Evolutionary conservation across 768 basidiomycete genomes (phyloP), one percentile per base, ranked within the genome.

Genomic region (Podaxis sp.): DNA sequence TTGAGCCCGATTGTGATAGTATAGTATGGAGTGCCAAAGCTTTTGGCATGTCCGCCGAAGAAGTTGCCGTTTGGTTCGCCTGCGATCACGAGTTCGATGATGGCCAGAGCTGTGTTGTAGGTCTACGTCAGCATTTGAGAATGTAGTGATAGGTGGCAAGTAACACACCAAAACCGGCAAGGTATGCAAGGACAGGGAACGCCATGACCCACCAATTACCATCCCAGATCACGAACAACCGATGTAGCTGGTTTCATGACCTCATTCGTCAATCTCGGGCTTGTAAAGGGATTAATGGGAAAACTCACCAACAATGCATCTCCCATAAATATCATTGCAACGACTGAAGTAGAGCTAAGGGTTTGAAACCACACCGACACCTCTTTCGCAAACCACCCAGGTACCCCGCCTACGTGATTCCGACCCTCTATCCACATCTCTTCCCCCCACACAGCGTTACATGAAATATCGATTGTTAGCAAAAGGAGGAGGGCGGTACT

Each of bases 1-100:
- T 79, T 80, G 61, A 79, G 67, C 47, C 70, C 63, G 59, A 81
- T 74, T 9, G 76, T 74, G 48, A 77, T 69, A 16, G 75, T 64
- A 54, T 74, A 75, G 70, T 77, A 81, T 5, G 77, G 72, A 5
- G 70, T 66, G 23, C 74, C 77, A 59, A 77, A 76, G 66, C 73
- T 70, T 54, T 75, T 67, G 4, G 76, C 61, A 53, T 69, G 69
- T 5, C 75, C 75, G 14, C 67, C 66, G 67, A 79, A 77, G 67
- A 78, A 75, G 66, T 73, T 71, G 1, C 73, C 74, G 23, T 73
- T 70, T 2, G 78, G 79, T 42, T 65, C 66, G 32, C 74, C 77
- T 23, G 74, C 72, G 50, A 72, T 59, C 51, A 76, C 70, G 10
- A 81, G 68, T 28, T 74, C 68, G n/a, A 77, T 72, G 62, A 81